phyloP scores from a whole-genome alignment of 768 basidiomycete genomes.

The Gloeostereum incarnatum region DNA sequence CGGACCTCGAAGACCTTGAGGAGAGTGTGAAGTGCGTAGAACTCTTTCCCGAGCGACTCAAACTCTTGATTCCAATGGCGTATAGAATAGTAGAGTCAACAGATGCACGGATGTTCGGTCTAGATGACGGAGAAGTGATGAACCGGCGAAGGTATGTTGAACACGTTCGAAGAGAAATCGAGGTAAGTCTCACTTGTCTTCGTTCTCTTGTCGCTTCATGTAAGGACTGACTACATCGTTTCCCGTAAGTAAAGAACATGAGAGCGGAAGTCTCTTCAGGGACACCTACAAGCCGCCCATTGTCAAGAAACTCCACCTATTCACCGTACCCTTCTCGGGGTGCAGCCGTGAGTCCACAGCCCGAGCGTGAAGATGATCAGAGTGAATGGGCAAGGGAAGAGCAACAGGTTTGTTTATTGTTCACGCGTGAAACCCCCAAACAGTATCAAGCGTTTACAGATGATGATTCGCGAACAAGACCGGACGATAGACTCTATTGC shows the following conservation, averaged over 20 bases:
- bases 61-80: background rate
- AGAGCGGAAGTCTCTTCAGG: constrained; percentile 42
- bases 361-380: constrained; percentile 50
- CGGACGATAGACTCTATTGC: constrained; percentile 80
- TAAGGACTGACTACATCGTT: constrained; percentile 9
- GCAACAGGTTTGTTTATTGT: constrained; percentile 58
- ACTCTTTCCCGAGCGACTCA: background rate
- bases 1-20: constrained; percentile 88
- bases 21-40: constrained; percentile 75
- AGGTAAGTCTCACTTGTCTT: constrained; percentile 43
- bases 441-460: constrained; percentile 38
- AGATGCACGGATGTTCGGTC: constrained; percentile 76
- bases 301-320: background rate
- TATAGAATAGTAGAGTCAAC: constrained; percentile 84
- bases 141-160: constrained; percentile 70
- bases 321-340: background rate
- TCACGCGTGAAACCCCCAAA: too few species aligned
- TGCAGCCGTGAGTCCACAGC: background rate
- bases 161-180: constrained; percentile 65
- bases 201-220: constrained; percentile 4
- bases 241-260: constrained; percentile 60
- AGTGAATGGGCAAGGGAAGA: constrained; percentile 79
- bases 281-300: constrained; percentile 12
- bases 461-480: constrained; percentile 87
- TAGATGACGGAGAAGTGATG: constrained; percentile 70